phyloP scores from a whole-genome alignment of 2,329 filamentous ascomycete species.

The Fusarium mundagurra region DNA sequence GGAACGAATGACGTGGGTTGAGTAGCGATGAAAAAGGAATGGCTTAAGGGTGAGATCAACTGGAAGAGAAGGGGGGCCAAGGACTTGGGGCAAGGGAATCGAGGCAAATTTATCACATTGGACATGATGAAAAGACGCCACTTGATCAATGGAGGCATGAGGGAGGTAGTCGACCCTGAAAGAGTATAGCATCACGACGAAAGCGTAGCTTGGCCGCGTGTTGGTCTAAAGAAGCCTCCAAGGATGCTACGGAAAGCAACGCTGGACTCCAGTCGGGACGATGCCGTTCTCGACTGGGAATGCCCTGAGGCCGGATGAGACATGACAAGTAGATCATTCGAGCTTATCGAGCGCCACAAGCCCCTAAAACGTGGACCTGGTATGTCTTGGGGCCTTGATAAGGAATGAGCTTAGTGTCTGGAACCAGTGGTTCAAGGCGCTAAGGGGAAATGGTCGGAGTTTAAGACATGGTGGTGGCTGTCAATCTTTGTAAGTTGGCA shows the following conservation, averaged over 20 bases:
- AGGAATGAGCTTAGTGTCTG: conserved; percentile 36
- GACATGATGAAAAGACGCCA: conserved; percentile 13
- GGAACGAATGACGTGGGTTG: conserved; percentile 24
- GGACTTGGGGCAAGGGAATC: conserved; percentile 11
- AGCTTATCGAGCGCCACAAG: conserved; percentile 16
- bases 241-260: conserved; percentile 30
- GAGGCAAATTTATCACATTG: conserved; percentile 29
- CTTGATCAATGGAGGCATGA: neutral
- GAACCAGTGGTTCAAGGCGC: conserved; percentile 3
- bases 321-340: neutral
- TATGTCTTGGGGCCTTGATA: conserved; percentile 19
- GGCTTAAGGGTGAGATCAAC: conserved; percentile 15
- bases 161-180: neutral
- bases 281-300: conserved; percentile 18
- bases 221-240: neutral
- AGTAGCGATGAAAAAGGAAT: conserved; percentile 20
- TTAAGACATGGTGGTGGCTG: conserved; percentile 4
- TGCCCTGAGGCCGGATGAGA: conserved; percentile 12
- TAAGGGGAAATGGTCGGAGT: conserved; percentile 6
- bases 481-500: neutral
- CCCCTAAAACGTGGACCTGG: conserved; percentile 32
- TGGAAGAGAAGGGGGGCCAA: conserved; percentile 4
- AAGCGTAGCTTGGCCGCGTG: conserved; percentile 20
- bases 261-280: neutral
- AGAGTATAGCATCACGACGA: conserved; percentile 18